These are phyloP conservation scores for Fraxinus velutina DNA, from an alignment of 305 asterid species.

Conservation along the genomic window DNA sequence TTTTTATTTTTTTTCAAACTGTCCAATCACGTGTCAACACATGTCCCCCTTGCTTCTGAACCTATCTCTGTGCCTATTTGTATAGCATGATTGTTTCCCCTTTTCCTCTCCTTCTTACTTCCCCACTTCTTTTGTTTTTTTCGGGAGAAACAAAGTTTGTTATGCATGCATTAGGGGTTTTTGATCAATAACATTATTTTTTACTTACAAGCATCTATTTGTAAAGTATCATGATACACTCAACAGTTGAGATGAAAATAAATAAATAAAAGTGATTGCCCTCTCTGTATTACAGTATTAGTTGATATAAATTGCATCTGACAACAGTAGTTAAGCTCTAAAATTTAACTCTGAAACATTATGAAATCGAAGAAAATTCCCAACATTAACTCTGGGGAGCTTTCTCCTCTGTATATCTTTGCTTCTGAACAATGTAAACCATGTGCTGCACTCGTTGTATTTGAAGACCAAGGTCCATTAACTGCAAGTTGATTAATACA, in stretches of 20 bases:
- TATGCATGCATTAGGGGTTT: background rate
- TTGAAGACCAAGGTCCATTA: background rate
- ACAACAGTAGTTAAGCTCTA: background rate
- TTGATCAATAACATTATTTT: background rate
- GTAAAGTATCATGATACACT: background rate
- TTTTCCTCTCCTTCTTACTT: too few relatives aligned
- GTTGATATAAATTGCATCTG: background rate
- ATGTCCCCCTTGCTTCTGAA: too few relatives aligned
- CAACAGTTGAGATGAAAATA: background rate
- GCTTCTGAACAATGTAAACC: background rate
- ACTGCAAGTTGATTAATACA: background rate
- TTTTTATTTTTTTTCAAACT: too few relatives aligned
- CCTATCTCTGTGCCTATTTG: too few relatives aligned
- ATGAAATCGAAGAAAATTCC: background rate
- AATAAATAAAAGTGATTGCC: background rate
- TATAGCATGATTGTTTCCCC: too few relatives aligned
- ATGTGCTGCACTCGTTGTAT: background rate
- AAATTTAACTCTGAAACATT: background rate
- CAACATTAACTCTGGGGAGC: background rate
- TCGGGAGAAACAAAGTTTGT: background rate
- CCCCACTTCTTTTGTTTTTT: background rate
- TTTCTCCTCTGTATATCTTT: background rate
- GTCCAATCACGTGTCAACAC: too few relatives aligned
- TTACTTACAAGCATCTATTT: background rate
- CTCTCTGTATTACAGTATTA: background rate